Evolutionary conservation across 805 yeast species (phyloP).

Genomic region (Brettanomyces anomalus): DNA sequence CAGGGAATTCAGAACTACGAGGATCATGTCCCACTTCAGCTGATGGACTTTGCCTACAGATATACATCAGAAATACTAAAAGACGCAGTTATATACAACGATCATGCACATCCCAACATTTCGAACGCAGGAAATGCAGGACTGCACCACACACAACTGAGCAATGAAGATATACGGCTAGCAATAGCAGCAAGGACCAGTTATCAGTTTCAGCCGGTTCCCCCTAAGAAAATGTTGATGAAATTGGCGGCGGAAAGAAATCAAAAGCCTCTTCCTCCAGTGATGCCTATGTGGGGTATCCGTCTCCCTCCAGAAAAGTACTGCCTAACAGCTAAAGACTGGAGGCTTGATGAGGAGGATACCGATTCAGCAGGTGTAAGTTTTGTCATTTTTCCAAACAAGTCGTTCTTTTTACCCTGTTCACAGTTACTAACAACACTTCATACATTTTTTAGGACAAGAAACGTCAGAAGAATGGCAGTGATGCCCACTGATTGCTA

Average conservation of each 20-base stretch:
- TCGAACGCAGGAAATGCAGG: constrained; percentile 32
- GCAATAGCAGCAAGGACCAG: constrained; percentile 94
- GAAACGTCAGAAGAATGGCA: background rate
- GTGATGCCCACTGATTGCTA: background rate
- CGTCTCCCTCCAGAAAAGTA: constrained; percentile 97
- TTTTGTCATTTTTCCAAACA: background rate
- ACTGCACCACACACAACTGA: constrained; percentile 37
- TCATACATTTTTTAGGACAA: background rate
- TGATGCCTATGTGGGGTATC: constrained; percentile 84
- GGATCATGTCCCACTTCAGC: constrained; percentile 90
- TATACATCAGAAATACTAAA: constrained; percentile 81
- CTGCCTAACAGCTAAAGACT: constrained; percentile 78
- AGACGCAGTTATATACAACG: constrained; percentile 85
- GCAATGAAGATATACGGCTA: constrained; percentile 83
- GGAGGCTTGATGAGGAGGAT: constrained; percentile 32
- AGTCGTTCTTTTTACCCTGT: no score
- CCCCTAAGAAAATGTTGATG: constrained; percentile 84
- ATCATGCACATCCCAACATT: constrained; percentile 51
- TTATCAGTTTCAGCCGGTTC: constrained; percentile 91
- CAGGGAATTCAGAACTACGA: constrained; percentile 88
- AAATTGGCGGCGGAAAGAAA: constrained; percentile 91
- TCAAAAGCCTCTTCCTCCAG: constrained; percentile 82
- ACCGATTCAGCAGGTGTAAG: background rate
- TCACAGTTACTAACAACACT: background rate
- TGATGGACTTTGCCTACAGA: constrained; percentile 92